Evolutionary conservation across 495 filamentous ascomycete genomes (phyloP).

Genomic region (Penicillium coffeae): DNA sequence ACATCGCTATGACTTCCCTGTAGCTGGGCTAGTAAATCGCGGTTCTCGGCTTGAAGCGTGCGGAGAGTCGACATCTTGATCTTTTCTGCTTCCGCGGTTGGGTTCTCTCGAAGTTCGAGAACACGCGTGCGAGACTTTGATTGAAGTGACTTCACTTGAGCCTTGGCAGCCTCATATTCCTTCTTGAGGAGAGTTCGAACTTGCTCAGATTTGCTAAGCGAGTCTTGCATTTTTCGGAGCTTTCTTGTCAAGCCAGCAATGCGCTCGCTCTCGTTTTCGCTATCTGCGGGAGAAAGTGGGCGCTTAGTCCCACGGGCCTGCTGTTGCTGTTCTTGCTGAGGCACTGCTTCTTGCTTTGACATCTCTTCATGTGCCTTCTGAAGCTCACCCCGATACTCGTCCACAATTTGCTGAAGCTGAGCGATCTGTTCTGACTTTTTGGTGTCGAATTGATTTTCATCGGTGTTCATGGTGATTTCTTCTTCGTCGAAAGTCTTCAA

Average conservation of each 20-base stretch:
- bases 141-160: constrained; percentile 68
- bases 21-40: constrained; percentile 74
- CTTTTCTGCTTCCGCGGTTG: constrained; percentile 75
- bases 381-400: constrained; percentile 83
- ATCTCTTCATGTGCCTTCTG: constrained; percentile 69
- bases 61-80: constrained; percentile 75
- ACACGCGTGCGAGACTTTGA: constrained; percentile 75
- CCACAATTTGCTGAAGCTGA: constrained; percentile 79
- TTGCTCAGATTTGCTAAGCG: constrained; percentile 62
- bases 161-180: constrained; percentile 66
- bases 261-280: constrained; percentile 67
- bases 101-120: constrained; percentile 83
- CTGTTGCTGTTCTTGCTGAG: constrained; percentile 27
- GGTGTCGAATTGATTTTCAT: constrained; percentile 65
- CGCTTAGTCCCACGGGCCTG: constrained; percentile 37
- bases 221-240: constrained; percentile 78
- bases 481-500: constrained; percentile 88
- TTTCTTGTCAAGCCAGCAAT: constrained; percentile 80
- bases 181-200: constrained; percentile 62
- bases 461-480: constrained; percentile 74
- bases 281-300: constrained; percentile 57
- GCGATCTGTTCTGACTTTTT: constrained; percentile 71
- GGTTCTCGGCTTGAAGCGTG: constrained; percentile 78
- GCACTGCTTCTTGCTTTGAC: constrained; percentile 52
- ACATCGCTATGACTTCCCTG: constrained; percentile 42